Percentiles rank a stretch among this genome's conserved stretches.
Evolutionary conservation across 331 rosid genomes (phyloP).

Genomic region (Acacia pycnantha): DNA sequence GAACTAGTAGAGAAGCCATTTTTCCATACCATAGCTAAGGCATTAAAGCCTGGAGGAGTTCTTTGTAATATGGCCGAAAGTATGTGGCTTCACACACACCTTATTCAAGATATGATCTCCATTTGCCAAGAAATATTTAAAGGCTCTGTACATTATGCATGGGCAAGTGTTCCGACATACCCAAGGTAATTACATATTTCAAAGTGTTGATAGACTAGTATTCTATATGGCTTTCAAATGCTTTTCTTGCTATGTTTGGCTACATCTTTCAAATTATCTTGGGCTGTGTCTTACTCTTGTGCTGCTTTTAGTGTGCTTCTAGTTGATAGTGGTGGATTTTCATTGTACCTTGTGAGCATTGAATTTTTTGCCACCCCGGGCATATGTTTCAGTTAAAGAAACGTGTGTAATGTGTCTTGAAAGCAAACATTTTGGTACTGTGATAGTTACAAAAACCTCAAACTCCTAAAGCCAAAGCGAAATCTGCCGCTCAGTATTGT

Average conservation of each 20-base stretch:
- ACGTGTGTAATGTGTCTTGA: background rate
- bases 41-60: conserved; percentile 93
- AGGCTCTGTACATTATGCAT: conserved; percentile 92
- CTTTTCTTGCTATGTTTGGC: background rate
- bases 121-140: conserved; percentile 70
- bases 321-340: background rate
- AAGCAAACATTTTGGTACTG: background rate
- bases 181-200: conserved; percentile 58
- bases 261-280: background rate
- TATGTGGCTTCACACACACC: conserved; percentile 99
- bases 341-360: conserved; percentile 2
- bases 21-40: conserved; percentile 77
- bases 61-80: conserved; percentile 99
- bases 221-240: background rate
- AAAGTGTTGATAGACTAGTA: background rate
- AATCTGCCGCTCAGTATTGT: background rate
- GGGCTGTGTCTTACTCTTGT: background rate
- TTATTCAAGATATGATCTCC: conserved; percentile 79
- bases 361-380: background rate
- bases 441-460: background rate
- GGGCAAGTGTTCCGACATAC: conserved; percentile 95
- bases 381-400: background rate
- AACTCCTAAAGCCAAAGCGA: background rate
- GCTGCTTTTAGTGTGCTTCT: background rate
- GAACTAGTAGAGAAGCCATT: conserved; percentile 97